These are phyloP conservation scores for Aureobasidium sp. DNA, from an alignment of 2,329 filamentous ascomycete species.

Conservation along the genomic window DNA sequence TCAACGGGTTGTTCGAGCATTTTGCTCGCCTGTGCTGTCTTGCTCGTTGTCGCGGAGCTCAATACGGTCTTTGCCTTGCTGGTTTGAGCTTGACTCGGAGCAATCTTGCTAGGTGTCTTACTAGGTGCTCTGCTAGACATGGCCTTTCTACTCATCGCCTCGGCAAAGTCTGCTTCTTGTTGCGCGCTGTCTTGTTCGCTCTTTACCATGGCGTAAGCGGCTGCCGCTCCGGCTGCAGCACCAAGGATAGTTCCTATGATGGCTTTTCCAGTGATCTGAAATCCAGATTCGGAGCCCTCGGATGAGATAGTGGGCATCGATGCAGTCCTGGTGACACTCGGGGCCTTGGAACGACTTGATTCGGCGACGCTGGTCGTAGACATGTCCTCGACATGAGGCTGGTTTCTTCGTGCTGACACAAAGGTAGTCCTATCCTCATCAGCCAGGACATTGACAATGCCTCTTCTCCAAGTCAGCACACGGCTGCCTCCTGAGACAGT, in stretches of 20 bases:
- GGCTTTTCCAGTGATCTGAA: slow-evolving; percentile 21
- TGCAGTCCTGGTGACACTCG: neutral
- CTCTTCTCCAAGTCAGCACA: slow-evolving; percentile 39
- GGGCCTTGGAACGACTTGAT: neutral
- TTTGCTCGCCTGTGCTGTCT: slow-evolving; percentile 16
- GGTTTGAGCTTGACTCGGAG: slow-evolving; percentile 18
- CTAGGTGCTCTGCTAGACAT: slow-evolving; percentile 15
- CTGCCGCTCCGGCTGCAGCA: slow-evolving; percentile 67
- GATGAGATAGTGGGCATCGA: neutral
- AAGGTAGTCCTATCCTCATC: slow-evolving; percentile 23
- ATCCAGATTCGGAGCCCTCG: neutral
- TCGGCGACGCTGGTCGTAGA: slow-evolving; percentile 1
- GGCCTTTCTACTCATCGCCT: slow-evolving; percentile 17
- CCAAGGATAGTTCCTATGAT: slow-evolving; percentile 67
- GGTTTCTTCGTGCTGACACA: neutral
- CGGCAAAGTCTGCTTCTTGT: slow-evolving; percentile 36
- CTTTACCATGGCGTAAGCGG: slow-evolving; percentile 67
- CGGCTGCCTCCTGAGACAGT: slow-evolving; percentile 28
- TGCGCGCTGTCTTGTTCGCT: slow-evolving; percentile 46
- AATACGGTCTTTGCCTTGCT: slow-evolving; percentile 15
- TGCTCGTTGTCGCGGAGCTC: slow-evolving; percentile 4
- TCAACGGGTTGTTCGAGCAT: slow-evolving; percentile 5
- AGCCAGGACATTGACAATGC: slow-evolving; percentile 24
- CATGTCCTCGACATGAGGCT: slow-evolving; percentile 1
- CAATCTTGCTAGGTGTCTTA: slow-evolving; percentile 19